Evolutionary conservation across 371 early-diverging fungal genomes (phyloP).

Genomic region (Aphelidium insulamus): DNA sequence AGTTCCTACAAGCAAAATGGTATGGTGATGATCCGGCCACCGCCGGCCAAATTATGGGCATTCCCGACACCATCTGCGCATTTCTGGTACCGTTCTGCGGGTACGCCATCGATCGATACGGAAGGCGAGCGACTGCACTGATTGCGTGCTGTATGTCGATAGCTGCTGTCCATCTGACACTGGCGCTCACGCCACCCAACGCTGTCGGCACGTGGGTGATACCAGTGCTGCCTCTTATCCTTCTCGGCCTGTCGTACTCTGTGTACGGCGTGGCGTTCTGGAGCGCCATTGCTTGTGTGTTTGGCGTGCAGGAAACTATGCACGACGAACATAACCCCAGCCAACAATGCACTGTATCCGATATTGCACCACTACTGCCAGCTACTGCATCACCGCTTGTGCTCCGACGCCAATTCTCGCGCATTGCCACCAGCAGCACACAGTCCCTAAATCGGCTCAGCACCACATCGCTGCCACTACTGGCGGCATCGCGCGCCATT

Average conservation of each 20-base stretch:
- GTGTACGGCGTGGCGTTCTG: slow-evolving; percentile 25
- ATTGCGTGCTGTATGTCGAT: slow-evolving; percentile 13
- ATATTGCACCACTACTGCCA: too few species aligned
- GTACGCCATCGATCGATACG: slow-evolving; percentile 14
- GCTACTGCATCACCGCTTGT: too few species aligned
- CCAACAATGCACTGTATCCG: too few species aligned
- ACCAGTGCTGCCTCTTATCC: slow-evolving; percentile 13
- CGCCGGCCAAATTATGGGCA: slow-evolving; percentile 21
- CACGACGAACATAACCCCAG: too few species aligned
- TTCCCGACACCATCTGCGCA: slow-evolving; percentile 22
- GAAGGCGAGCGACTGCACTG: slow-evolving; percentile 10
- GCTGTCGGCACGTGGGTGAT: slow-evolving; percentile 10
- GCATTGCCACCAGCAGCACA: too few species aligned
- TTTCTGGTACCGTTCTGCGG: slow-evolving; percentile 19
- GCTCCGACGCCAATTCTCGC: too few species aligned
- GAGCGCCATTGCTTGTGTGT: slow-evolving; percentile 21
- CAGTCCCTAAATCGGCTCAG: too few species aligned
- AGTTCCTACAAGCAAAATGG: slow-evolving; percentile 25
- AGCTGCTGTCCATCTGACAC: slow-evolving; percentile 11
- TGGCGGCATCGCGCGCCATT: too few species aligned
- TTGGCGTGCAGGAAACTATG: too few species aligned
- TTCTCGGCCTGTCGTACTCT: slow-evolving; percentile 18
- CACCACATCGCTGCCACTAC: too few species aligned
- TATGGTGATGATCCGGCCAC: slow-evolving; percentile 18
- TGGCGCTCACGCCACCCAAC: slow-evolving; percentile 7